phyloP scores from a whole-genome alignment of 2,329 filamentous ascomycete species.

The Aciculosporium take region DNA sequence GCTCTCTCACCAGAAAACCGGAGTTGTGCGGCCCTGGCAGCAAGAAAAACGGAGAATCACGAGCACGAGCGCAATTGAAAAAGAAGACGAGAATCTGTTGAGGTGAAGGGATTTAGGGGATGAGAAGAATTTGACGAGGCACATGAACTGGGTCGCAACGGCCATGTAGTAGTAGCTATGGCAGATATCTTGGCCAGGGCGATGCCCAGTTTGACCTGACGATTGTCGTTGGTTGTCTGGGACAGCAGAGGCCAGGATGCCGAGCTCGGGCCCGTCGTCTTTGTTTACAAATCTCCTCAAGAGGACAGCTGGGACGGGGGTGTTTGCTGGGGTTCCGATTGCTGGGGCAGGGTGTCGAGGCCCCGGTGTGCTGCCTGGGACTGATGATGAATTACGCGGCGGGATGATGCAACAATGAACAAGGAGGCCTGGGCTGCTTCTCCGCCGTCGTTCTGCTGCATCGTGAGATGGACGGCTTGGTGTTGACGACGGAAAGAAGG shows the following conservation, averaged over 20 bases:
- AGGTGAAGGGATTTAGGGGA: not conserved
- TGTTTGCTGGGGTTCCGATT: slow-evolving; percentile 1
- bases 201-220: slow-evolving; percentile 6
- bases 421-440: slow-evolving; percentile 5
- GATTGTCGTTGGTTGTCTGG: slow-evolving; percentile 18
- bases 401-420: slow-evolving; percentile 4
- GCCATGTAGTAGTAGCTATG: slow-evolving; percentile 3
- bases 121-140: not conserved
- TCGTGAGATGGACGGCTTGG: slow-evolving; percentile 10
- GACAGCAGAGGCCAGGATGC: slow-evolving; percentile 16
- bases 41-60: not conserved
- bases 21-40: too few species aligned
- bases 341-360: slow-evolving; percentile 3
- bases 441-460: slow-evolving; percentile 9
- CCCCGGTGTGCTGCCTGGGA: not conserved
- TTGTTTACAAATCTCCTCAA: slow-evolving; percentile 28
- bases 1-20: not conserved
- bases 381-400: slow-evolving; percentile 3
- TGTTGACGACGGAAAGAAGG: slow-evolving; percentile 7
- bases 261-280: slow-evolving; percentile 18
- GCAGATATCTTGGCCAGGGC: slow-evolving; percentile 1
- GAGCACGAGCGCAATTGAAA: not conserved
- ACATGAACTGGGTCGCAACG: slow-evolving; percentile 2
- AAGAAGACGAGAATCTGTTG: not conserved
- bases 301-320: slow-evolving; percentile 19